A percentile compares a stretch with the other conserved stretches of the same genome.
These are phyloP conservation scores for Tetrahymena elliotti DNA, from an alignment of 73 alveolate genomes.

Conservation along the genomic window DNA sequence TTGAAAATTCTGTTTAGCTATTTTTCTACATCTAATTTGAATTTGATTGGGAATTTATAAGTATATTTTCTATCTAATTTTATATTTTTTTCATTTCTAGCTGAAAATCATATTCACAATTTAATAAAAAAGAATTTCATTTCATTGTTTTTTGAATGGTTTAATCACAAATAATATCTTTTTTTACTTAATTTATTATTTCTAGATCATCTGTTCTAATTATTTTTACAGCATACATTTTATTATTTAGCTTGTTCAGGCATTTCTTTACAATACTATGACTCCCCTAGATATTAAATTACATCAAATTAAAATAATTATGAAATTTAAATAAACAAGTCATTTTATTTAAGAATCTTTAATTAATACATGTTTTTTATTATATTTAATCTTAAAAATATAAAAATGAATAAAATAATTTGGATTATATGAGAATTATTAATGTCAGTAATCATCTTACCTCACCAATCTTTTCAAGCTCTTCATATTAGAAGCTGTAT, in stretches of 20 bases:
- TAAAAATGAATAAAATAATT: no score
- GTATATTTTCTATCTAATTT: not conserved
- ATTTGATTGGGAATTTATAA: not conserved
- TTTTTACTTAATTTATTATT: not conserved
- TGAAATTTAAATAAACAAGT: no score
- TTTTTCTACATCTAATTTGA: not conserved
- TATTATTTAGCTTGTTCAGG: not conserved
- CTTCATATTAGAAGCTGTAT: not conserved
- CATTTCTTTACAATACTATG: not conserved
- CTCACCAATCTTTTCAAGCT: not conserved
- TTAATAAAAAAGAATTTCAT: no score
- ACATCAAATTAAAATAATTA: not conserved
- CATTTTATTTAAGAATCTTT: not conserved
- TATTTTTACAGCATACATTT: not conserved
- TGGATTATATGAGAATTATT: not conserved
- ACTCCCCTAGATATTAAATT: not conserved
- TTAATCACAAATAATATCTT: no score
- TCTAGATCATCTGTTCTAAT: not conserved
- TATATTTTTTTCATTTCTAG: not conserved
- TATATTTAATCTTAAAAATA: no score
- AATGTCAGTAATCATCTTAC: not conserved
- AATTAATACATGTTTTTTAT: not conserved
- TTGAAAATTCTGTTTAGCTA: not conserved
- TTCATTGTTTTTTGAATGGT: no score
- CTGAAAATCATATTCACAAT: no score